Conservation (phyloP, 495 filamentous ascomycete genomes). For the Xylaria palmicola region DNA sequence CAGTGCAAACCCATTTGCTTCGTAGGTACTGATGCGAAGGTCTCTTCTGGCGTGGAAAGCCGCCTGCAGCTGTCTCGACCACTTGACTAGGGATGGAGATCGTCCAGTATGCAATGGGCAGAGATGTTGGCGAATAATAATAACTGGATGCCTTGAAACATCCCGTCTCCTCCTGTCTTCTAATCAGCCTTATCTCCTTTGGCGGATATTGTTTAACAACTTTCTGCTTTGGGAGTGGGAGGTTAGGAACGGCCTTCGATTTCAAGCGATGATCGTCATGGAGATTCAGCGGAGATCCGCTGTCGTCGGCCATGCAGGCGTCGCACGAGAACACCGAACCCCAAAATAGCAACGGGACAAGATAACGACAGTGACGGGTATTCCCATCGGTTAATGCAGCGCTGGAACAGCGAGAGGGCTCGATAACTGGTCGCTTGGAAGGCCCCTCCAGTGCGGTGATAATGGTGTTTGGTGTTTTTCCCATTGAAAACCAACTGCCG, state of each 20-base stretch:
- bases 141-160: too few relatives aligned
- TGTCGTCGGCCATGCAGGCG: background rate
- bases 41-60: background rate
- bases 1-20: too few relatives aligned
- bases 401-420: background rate
- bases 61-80: background rate
- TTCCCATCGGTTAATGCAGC: background rate
- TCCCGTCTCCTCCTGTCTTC: background rate
- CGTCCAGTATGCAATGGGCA: background rate
- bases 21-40: background rate
- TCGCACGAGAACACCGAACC: background rate
- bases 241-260: background rate
- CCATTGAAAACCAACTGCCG: background rate
- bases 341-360: background rate
- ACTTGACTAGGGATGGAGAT: background rate
- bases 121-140: background rate
- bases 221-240: background rate
- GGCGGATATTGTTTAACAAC: background rate
- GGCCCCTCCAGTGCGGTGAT: too few relatives aligned
- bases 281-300: background rate
- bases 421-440: too few relatives aligned
- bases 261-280: background rate
- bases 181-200: background rate
- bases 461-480: too few relatives aligned
- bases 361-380: background rate